Evolutionary conservation across 495 filamentous ascomycete species (phyloP).

Genomic region (Staphylotrichum longicolle): DNA sequence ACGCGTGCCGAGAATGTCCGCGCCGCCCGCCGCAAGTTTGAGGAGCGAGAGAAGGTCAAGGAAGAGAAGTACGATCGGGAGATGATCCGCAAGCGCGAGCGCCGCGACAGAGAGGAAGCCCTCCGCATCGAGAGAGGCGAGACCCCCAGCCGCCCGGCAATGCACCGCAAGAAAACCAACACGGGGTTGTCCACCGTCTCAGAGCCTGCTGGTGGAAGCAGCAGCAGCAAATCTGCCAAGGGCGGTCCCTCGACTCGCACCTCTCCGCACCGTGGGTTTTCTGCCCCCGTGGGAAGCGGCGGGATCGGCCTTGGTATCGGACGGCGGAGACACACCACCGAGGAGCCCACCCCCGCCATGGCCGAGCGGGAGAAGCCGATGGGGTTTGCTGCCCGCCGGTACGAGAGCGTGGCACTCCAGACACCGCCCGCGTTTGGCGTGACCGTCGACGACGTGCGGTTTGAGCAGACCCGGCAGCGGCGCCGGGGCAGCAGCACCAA

Average conservation of each 20-base stretch:
- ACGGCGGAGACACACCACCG: constrained; percentile 15
- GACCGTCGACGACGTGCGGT: constrained; percentile 35
- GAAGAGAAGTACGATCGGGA: constrained; percentile 57
- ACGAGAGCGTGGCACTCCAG: constrained; percentile 39
- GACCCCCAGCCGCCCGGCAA: constrained; percentile 30
- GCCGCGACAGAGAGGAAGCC: constrained; percentile 47
- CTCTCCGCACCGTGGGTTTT: neutral
- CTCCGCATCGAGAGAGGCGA: constrained; percentile 43
- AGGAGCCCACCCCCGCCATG: constrained; percentile 2
- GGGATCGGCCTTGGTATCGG: constrained; percentile 12
- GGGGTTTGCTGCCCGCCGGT: constrained; percentile 44
- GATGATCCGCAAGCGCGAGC: constrained; percentile 51
- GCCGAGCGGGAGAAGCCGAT: constrained; percentile 28
- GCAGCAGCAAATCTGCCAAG: neutral
- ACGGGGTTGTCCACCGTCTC: constrained; percentile 29
- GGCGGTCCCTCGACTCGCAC: neutral
- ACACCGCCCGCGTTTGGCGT: constrained; percentile 28
- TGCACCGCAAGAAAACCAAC: constrained; percentile 40
- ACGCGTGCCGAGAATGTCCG: constrained; percentile 47
- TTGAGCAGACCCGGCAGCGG: constrained; percentile 34
- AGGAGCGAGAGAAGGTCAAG: constrained; percentile 53
- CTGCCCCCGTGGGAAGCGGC: neutral
- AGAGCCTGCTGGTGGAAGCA: neutral
- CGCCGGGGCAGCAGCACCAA: constrained; percentile 46
- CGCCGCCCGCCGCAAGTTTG: constrained; percentile 52